Evolutionary conservation across 345 rosid species (phyloP).

Genomic region (Populus pruinosa): DNA sequence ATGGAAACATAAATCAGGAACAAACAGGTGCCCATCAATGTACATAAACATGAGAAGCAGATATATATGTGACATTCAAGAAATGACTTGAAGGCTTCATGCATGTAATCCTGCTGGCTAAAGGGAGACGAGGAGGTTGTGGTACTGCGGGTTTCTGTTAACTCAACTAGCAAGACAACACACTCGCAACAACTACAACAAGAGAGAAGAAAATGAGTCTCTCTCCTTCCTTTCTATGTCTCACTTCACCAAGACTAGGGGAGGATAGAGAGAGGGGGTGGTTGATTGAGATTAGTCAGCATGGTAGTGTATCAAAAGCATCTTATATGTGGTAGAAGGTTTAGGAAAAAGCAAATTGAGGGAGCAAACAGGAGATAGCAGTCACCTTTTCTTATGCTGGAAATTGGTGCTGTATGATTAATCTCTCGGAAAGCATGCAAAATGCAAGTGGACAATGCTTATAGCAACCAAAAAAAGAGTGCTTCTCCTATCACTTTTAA

Average conservation of each 20-base stretch:
- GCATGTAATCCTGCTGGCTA: conserved; percentile 13
- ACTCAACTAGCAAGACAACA: conserved; percentile 1
- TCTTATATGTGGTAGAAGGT: conserved; percentile 19
- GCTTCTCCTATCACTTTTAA: background rate
- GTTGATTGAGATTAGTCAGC: conserved; percentile 46
- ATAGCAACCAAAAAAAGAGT: background rate
- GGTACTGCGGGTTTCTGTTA: conserved; percentile 1
- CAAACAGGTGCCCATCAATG: conserved; percentile 7
- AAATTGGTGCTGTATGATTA: conserved; percentile 35
- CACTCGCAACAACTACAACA: background rate
- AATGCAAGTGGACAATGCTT: conserved; percentile 17
- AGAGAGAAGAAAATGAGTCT: background rate
- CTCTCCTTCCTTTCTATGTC: background rate
- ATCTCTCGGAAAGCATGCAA: conserved; percentile 31
- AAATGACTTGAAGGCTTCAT: conserved; percentile 22
- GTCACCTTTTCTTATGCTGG: background rate
- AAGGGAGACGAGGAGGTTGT: background rate
- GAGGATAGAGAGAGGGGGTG: conserved; percentile 8
- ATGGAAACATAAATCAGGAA: conserved; percentile 8
- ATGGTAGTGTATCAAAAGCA: conserved; percentile 38
- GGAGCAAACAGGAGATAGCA: background rate
- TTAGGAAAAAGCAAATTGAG: conserved; percentile 5
- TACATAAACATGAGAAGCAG: conserved; percentile 1
- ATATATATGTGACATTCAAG: background rate
- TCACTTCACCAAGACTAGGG: conserved; percentile 10